Evolutionary conservation across 768 basidiomycete genomes (phyloP).

Genomic region (Boletus fagicola): DNA sequence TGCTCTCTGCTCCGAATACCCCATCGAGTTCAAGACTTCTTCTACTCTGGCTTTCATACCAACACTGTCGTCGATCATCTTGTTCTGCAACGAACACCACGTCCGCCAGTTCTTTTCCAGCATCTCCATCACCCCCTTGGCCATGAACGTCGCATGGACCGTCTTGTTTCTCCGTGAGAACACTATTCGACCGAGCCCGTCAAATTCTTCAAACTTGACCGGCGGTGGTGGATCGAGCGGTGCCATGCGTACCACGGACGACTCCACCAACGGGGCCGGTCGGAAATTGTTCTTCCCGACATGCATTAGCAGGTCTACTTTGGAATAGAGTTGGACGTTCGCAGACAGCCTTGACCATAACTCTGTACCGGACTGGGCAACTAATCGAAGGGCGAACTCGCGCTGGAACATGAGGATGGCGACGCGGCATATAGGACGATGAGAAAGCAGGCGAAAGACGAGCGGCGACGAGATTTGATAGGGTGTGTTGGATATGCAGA

Average conservation of each 20-base stretch:
- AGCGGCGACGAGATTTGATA: conserved; percentile 99
- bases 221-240: conserved; percentile 96
- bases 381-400: conserved; percentile 92
- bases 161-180: conserved; percentile 92
- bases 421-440: conserved; percentile 89
- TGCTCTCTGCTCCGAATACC: conserved; percentile 73
- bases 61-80: conserved; percentile 68
- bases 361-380: conserved; percentile 77
- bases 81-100: conserved; percentile 80
- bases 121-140: conserved; percentile 94
- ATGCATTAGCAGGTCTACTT: conserved; percentile 94
- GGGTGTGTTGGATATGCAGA: conserved; percentile 98
- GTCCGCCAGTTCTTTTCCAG: conserved; percentile 91
- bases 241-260: conserved; percentile 84
- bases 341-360: conserved; percentile 94
- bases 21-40: conserved; percentile 66
- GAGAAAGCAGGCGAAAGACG: conserved; percentile 94
- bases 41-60: conserved; percentile 73
- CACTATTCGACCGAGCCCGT: conserved; percentile 88
- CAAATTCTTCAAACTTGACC: conserved; percentile 95
- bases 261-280: conserved; percentile 93
- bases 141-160: conserved; percentile 84
- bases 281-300: conserved; percentile 97
- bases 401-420: conserved; percentile 99
- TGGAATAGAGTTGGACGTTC: conserved; percentile 96